These are phyloP conservation scores for Phoenix dactylifera DNA, from an alignment of 176 grass and related monocot species.

Conservation along the genomic window DNA sequence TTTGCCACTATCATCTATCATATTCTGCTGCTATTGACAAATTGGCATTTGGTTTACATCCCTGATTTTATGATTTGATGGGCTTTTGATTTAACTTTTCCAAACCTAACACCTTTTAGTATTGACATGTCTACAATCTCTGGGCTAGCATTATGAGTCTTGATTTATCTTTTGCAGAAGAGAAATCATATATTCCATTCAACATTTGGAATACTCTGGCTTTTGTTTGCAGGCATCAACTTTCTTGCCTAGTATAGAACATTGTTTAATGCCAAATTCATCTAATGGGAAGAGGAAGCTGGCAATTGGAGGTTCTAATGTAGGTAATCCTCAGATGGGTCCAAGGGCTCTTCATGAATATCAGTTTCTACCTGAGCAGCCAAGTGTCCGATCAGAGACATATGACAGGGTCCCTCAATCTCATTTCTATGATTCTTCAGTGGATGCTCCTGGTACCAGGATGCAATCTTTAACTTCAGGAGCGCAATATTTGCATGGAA, in stretches of 20 bases:
- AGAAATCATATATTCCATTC: too few species aligned
- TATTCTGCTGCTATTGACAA: too few species aligned
- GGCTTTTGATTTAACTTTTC: too few species aligned
- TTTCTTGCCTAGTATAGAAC: constrained; percentile 55
- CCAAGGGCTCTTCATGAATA: constrained; percentile 64
- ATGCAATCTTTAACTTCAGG: constrained; percentile 38
- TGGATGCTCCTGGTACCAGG: constrained; percentile 33
- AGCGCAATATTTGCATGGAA: constrained; percentile 41
- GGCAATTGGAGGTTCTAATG: constrained; percentile 29
- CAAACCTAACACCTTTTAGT: too few species aligned
- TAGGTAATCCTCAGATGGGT: constrained; percentile 35
- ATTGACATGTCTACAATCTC: too few species aligned
- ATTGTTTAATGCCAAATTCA: constrained; percentile 33
- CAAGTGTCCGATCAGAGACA: constrained; percentile 30
- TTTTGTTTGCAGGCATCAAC: constrained; percentile 40
- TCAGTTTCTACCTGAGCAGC: constrained; percentile 80
- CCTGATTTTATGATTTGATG: too few species aligned
- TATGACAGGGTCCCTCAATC: constrained; percentile 50
- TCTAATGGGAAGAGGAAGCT: constrained; percentile 51
- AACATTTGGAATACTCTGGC: too few species aligned
- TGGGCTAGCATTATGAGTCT: too few species aligned
- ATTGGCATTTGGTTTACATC: too few species aligned
- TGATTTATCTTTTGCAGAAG: too few species aligned
- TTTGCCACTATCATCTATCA: too few species aligned
- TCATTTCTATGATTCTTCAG: constrained; percentile 49